Evolutionary conservation across 2,329 filamentous ascomycete genomes (phyloP), one percentile per base, ranked within the genome.

Genomic region (Xylariaceae sp.): DNA sequence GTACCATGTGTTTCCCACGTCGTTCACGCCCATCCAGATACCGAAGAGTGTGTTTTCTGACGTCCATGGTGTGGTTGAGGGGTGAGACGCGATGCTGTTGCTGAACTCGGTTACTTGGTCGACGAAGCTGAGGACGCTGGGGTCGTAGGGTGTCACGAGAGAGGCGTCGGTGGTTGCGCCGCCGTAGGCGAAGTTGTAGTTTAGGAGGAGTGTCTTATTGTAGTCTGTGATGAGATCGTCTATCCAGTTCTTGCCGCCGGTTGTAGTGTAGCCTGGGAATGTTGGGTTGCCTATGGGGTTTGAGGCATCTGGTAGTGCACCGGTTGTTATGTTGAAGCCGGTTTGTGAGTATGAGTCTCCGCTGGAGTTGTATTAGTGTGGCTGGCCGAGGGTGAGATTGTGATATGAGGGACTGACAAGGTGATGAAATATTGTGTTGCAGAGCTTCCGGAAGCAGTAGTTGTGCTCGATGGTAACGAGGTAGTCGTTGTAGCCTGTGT

Each of bases 101-200:
- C 14, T 17, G 18, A 40, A 40, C 17, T 40, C 39, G n/a, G 5
- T 17, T 6, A 40, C 39, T 19, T 40, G 39, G 39, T 40, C 39
- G 39, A 40, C 39, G 39, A 40, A 11, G 18, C 39, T 40, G 11
- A 40, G 39, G 18, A 40, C 39, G 18, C 39, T 18, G 3, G 17
- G 14, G 11, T 15, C 39, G 39, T 40, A 40, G 18, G 39, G 39
- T 5, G 39, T 18, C 11, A 40, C 39, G 11, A 40, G 39, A 11
- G 14, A 4, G 5, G 39, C 14, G 39, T 6, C 4, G 18, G 39
- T 40, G 11, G 39, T 40, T 19, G 39, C 39, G 18, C 39, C 39
- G 14, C 39, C 39, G 39, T 40, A 40, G 39, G 39, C 39, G 39
- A 40, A 40, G 39, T 40, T 40, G 18, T 40, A 40, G 39, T 40